Evolutionary conservation across 2,329 filamentous ascomycete genomes (phyloP).

Genomic region (Chaetomiaceae sp.): DNA sequence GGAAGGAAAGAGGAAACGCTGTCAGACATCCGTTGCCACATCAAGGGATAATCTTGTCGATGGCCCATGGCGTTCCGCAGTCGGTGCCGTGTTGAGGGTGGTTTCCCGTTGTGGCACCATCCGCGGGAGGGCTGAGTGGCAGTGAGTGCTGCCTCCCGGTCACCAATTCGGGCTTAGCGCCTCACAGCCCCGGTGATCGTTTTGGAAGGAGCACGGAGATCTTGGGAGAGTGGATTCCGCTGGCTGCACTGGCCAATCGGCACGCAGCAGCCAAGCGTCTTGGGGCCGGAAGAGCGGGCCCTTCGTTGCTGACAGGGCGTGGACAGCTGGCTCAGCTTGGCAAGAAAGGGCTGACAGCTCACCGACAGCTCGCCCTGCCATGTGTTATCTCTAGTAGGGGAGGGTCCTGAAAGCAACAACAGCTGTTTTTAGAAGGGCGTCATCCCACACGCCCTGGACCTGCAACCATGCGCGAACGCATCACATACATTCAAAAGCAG

Average conservation of each 20-base stretch:
- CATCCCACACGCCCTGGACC: background rate
- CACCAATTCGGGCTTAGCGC: constrained; percentile 24
- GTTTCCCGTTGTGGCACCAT: background rate
- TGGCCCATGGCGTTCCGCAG: background rate
- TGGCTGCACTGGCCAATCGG: constrained; percentile 12
- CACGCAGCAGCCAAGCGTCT: background rate
- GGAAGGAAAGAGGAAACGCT: background rate
- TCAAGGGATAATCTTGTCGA: background rate
- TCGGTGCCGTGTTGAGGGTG: constrained; percentile 4
- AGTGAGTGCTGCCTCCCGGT: constrained; percentile 25
- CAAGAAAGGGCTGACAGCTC: background rate
- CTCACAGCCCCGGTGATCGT: constrained; percentile 22
- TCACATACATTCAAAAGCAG: constrained; percentile 71
- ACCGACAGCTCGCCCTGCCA: background rate
- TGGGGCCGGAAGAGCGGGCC: background rate
- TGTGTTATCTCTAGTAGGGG: too few species aligned
- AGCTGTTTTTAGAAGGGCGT: too few species aligned
- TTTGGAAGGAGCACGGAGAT: constrained; percentile 21
- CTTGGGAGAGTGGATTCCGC: background rate
- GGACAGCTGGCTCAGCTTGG: constrained; percentile 13
- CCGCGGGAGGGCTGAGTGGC: constrained; percentile 21
- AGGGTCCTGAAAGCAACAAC: too few species aligned
- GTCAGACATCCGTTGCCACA: constrained; percentile 1
- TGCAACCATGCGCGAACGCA: constrained; percentile 64
- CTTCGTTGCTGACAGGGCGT: background rate